Evolutionary conservation across 2,329 filamentous ascomycete genomes (phyloP).

Genomic region (Colletotrichum zoysiae): DNA sequence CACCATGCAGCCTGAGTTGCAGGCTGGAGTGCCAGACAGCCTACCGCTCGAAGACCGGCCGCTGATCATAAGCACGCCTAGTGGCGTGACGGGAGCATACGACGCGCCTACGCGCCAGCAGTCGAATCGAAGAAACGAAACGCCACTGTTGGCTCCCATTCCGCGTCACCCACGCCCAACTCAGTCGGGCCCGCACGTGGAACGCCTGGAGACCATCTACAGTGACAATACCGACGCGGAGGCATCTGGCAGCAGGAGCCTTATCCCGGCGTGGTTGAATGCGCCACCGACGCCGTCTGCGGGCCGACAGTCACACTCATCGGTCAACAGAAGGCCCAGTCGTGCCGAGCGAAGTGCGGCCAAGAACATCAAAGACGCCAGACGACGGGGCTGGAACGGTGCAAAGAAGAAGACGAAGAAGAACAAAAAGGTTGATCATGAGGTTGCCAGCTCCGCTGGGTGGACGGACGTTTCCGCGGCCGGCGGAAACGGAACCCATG

Average conservation of each 20-base stretch:
- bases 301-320: constrained; percentile 55
- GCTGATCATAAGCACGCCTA: constrained; percentile 72
- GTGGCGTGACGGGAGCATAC: constrained; percentile 66
- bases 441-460: constrained; percentile 59
- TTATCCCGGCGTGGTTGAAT: constrained; percentile 51
- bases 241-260: constrained; percentile 36
- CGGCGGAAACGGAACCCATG: constrained; percentile 43
- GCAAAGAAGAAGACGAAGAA: constrained; percentile 56
- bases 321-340: constrained; percentile 63
- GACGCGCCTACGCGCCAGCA: constrained; percentile 57
- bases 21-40: constrained; percentile 33
- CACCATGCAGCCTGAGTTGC: constrained; percentile 33
- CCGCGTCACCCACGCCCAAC: constrained; percentile 62
- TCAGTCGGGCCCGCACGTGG: constrained; percentile 54
- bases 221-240: constrained; percentile 48
- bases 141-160: constrained; percentile 65
- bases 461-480: constrained; percentile 66
- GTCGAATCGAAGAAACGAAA: constrained; percentile 53
- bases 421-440: constrained; percentile 51
- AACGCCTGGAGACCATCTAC: constrained; percentile 68
- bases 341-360: constrained; percentile 71
- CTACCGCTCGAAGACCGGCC: constrained; percentile 60
- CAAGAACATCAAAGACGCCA: constrained; percentile 73
- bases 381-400: constrained; percentile 67
- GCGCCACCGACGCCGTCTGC: constrained; percentile 50